Evolutionary conservation across 1,139 yeast genomes (phyloP).

Genomic region (Hemisphaericaspora lyxosophila): DNA sequence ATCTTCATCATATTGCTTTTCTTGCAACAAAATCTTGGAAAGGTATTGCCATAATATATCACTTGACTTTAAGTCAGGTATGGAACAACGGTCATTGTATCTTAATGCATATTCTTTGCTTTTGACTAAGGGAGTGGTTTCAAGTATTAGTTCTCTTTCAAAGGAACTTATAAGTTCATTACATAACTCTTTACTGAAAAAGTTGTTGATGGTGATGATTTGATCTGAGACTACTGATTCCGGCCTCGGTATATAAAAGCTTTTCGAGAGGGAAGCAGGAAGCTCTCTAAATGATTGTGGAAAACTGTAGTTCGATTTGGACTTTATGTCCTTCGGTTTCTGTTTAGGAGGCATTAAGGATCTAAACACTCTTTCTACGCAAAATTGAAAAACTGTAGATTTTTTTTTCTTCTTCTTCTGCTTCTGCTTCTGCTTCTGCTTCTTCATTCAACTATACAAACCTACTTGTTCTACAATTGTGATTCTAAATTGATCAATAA

Average conservation of each 20-base stretch:
- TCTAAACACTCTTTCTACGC: not conserved
- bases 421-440: no score
- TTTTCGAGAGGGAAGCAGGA: slow-evolving; percentile 19
- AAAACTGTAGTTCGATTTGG: slow-evolving; percentile 20
- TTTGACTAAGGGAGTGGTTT: slow-evolving; percentile 50
- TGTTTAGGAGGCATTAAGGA: slow-evolving; percentile 9
- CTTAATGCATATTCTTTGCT: slow-evolving; percentile 59
- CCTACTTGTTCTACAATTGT: slow-evolving; percentile 20
- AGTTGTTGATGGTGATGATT: slow-evolving; percentile 44
- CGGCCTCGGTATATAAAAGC: slow-evolving; percentile 36
- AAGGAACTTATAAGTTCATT: slow-evolving; percentile 44
- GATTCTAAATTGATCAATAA: slow-evolving; percentile 72
- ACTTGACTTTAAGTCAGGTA: slow-evolving; percentile 43
- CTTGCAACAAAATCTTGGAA: slow-evolving; percentile 28
- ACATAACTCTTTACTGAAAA: slow-evolving; percentile 45
- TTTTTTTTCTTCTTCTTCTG: not conserved
- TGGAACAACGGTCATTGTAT: slow-evolving; percentile 52
- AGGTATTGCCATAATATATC: slow-evolving; percentile 47
- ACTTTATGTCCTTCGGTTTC: slow-evolving; percentile 3
- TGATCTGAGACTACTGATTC: slow-evolving; percentile 37
- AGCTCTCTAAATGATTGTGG: slow-evolving; percentile 30
- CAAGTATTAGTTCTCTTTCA: slow-evolving; percentile 31
- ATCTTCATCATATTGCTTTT: slow-evolving; percentile 29
- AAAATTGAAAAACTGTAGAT: not conserved
- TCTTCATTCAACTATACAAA: not conserved